These are phyloP conservation scores for Cardamine chenopodiifolia DNA, from an alignment of 345 rosid genomes.

Conservation along the genomic window DNA sequence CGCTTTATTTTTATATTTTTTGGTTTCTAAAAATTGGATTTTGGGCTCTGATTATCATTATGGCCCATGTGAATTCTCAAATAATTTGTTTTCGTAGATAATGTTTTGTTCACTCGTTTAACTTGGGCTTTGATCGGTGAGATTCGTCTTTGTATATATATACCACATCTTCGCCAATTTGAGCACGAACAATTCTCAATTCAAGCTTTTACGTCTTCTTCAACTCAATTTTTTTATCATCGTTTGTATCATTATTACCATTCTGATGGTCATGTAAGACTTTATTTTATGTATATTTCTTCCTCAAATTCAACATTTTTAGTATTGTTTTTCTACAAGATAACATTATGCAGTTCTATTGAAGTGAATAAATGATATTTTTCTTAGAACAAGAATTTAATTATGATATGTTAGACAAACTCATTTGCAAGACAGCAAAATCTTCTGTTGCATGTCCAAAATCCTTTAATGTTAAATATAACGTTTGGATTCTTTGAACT, in stretches of 20 bases:
- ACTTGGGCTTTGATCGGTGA: not conserved
- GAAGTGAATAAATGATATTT: too few relatives aligned
- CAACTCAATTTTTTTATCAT: too few relatives aligned
- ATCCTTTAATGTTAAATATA: too few relatives aligned
- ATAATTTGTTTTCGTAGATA: not conserved
- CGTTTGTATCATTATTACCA: not conserved
- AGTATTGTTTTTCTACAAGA: not conserved
- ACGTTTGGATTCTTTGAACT: not conserved
- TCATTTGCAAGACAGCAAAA: not conserved
- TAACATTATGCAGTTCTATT: not conserved
- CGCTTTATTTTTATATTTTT: not conserved
- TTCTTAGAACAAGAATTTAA: not conserved
- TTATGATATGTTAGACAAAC: constrained; percentile 3
- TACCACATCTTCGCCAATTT: too few relatives aligned
- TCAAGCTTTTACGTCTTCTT: too few relatives aligned
- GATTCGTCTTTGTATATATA: too few relatives aligned
- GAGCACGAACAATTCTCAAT: too few relatives aligned
- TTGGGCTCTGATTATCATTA: constrained; percentile 1
- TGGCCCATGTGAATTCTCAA: not conserved
- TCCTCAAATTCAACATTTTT: not conserved
- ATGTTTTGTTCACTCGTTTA: not conserved
- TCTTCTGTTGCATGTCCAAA: too few relatives aligned
- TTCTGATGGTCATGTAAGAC: too few relatives aligned
- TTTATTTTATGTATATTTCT: too few relatives aligned
- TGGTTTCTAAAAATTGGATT: not conserved